A percentile compares a stretch with the other conserved stretches of the same genome.
phyloP scores from a whole-genome alignment of 495 filamentous ascomycete genomes.

The Cudoniella acicularis region DNA sequence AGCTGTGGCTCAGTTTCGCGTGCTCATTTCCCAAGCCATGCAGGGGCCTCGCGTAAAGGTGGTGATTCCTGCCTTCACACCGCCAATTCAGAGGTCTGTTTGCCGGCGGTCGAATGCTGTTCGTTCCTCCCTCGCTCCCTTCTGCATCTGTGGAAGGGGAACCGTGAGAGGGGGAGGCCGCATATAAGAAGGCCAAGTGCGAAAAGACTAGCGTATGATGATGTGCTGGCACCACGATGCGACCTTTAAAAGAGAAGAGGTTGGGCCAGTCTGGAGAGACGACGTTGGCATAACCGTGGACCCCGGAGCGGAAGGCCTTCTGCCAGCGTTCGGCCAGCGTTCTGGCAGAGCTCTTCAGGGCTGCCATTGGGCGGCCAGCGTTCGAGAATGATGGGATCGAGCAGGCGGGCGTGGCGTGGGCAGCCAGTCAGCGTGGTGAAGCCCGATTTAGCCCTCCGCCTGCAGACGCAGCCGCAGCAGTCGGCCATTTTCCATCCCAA shows the following conservation, averaged over 20 bases:
- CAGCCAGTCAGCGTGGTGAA: slow-evolving; percentile 14
- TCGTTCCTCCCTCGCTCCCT: slow-evolving; percentile 3
- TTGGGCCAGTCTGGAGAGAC: slow-evolving; percentile 20
- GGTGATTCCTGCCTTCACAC: slow-evolving; percentile 16
- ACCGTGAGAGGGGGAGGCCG: slow-evolving; percentile 22
- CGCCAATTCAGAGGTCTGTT: slow-evolving; percentile 21
- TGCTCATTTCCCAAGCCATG: slow-evolving; percentile 12
- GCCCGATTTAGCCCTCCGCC: slow-evolving; percentile 11
- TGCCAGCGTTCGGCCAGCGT: slow-evolving; percentile 5
- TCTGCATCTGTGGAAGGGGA: slow-evolving; percentile 7
- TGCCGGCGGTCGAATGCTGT: slow-evolving; percentile 6
- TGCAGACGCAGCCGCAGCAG: not conserved
- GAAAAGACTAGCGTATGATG: slow-evolving; percentile 12
- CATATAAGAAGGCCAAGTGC: slow-evolving; percentile 29
- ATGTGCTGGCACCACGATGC: slow-evolving; percentile 24
- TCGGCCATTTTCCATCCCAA: slow-evolving; percentile 23
- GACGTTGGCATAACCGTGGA: slow-evolving; percentile 21
- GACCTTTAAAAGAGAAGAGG: slow-evolving; percentile 15
- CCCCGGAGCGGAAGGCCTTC: not conserved
- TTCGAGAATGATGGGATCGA: slow-evolving; percentile 3
- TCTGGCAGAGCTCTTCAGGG: not conserved
- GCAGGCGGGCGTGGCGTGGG: slow-evolving; percentile 5
- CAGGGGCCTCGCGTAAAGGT: slow-evolving; percentile 11
- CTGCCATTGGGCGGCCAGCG: slow-evolving; percentile 14
- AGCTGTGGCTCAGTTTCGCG: not conserved